Percentiles rank a stretch among this genome's conserved stretches.
Conservation (phyloP, 306 rosid species). For the Cicer chorassanicum region DNA sequence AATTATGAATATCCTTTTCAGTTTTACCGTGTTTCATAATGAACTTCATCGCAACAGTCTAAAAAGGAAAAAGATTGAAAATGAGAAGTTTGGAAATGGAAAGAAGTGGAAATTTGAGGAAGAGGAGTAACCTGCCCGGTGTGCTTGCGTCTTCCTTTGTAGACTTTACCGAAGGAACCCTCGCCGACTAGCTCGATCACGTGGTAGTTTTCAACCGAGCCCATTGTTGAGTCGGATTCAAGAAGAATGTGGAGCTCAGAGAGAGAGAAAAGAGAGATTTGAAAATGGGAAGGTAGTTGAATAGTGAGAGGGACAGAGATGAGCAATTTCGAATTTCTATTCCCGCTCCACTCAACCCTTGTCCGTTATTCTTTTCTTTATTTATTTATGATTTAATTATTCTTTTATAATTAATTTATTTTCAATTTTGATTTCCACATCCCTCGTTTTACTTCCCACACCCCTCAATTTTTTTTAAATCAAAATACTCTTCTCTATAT, state of each 20-base stretch:
- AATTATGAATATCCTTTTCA: constrained; percentile 86
- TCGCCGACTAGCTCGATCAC: constrained; percentile 97
- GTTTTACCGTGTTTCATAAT: constrained; percentile 97
- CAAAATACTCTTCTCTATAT: no score
- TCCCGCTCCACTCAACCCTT: constrained; percentile 45
- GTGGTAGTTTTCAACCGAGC: constrained; percentile 83
- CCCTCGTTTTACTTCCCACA: no score
- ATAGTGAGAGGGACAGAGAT: not conserved
- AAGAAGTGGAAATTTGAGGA: not conserved
- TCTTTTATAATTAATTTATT: no score
- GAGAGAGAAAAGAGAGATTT: constrained; percentile 23
- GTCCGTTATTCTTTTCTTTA: not conserved
- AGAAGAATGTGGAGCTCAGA: not conserved
- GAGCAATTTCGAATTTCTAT: constrained; percentile 41
- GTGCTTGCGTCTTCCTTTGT: constrained; percentile 86
- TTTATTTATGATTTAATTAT: not conserved
- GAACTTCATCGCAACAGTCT: constrained; percentile 99
- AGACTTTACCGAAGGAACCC: constrained; percentile 98
- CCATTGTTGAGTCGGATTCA: constrained; percentile 56
- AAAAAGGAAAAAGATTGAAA: not conserved
- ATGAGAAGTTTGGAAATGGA: not conserved
- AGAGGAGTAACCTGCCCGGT: constrained; percentile 73
- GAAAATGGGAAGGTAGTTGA: constrained; percentile 19
- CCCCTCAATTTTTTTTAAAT: no score
- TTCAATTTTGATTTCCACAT: no score